phyloP scores from a whole-genome alignment of 2,329 filamentous ascomycete genomes.

The Colletotrichum orbiculare region DNA sequence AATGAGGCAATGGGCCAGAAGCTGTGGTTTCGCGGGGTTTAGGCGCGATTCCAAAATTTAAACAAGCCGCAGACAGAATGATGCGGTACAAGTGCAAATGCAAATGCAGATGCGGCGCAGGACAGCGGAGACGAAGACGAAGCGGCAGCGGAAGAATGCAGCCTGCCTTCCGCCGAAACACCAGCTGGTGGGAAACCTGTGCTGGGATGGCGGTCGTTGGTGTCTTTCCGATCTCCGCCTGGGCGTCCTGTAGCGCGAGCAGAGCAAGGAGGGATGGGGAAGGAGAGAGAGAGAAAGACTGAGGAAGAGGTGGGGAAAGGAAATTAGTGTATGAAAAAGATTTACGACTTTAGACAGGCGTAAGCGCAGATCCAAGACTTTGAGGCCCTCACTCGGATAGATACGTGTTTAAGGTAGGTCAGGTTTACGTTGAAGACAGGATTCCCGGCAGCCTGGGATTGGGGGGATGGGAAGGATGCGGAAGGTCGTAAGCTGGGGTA shows the following conservation, averaged over 20 bases:
- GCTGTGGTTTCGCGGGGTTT: conserved; percentile 10
- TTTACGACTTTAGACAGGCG: not conserved
- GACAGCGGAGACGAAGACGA: conserved; percentile 2
- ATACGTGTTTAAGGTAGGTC: not conserved
- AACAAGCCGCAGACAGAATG: conserved; percentile 5
- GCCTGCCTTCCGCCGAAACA: conserved; percentile 30
- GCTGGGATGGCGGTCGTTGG: conserved; percentile 4
- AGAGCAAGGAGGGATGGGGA: conserved; percentile 5
- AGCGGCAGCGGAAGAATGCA: conserved; percentile 30
- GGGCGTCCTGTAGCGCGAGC: conserved; percentile 22
- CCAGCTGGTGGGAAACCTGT: conserved; percentile 13
- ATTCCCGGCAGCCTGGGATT: conserved; percentile 32
- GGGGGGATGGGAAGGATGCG: conserved; percentile 22
- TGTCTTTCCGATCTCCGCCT: conserved; percentile 24
- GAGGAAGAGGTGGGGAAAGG: conserved; percentile 10
- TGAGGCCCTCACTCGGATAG: conserved; percentile 7
- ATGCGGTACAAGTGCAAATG: not conserved
- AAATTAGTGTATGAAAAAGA: not conserved
- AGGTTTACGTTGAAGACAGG: conserved; percentile 10
- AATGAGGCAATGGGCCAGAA: conserved; percentile 29
- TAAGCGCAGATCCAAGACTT: conserved; percentile 2
- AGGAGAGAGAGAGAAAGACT: not conserved
- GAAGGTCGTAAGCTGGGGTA: conserved; percentile 3
- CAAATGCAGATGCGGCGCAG: not conserved
- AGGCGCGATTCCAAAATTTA: conserved; percentile 29